Conservation (phyloP, 2,329 filamentous ascomycete species). For the Monosporascus sp. region DNA sequence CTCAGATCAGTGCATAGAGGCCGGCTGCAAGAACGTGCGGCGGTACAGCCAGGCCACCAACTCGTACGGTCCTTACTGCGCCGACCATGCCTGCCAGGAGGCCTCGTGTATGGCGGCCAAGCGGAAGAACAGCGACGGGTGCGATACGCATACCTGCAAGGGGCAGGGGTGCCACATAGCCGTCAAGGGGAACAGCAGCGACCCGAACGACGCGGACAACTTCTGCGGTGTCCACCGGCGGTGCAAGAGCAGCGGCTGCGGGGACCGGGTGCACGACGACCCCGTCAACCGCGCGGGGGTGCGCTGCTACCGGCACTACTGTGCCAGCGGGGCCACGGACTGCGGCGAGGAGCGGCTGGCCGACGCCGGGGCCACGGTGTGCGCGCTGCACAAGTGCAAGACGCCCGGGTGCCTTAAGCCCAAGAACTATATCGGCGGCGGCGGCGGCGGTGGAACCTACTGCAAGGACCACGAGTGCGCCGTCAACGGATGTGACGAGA, state of each 20-base stretch:
- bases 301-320: conserved; percentile 18
- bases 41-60: neutral
- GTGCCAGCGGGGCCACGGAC: conserved; percentile 4
- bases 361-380: neutral
- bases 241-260: conserved; percentile 13
- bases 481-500: conserved; percentile 3
- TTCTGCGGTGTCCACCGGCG: conserved; percentile 14
- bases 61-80: neutral
- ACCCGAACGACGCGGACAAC: neutral
- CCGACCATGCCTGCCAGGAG: conserved; percentile 8
- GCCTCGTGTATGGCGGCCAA: neutral
- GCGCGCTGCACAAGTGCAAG: conserved; percentile 1
- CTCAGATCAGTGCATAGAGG: neutral
- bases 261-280: conserved; percentile 25
- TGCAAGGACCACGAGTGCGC: conserved; percentile 20
- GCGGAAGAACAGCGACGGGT: neutral
- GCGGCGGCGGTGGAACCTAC: conserved; percentile 14
- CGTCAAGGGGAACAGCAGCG: conserved; percentile 5
- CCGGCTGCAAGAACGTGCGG: neutral
- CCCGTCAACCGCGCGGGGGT: conserved; percentile 18
- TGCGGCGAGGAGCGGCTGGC: conserved; percentile 8
- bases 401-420: conserved; percentile 7
- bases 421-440: conserved; percentile 4
- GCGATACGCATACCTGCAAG: conserved; percentile 15
- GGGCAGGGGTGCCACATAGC: conserved; percentile 4